Percentiles rank a stretch among this genome's conserved stretches.
phyloP scores from a whole-genome alignment of 257 asterid species.

The Thymus quinquecostatus region DNA sequence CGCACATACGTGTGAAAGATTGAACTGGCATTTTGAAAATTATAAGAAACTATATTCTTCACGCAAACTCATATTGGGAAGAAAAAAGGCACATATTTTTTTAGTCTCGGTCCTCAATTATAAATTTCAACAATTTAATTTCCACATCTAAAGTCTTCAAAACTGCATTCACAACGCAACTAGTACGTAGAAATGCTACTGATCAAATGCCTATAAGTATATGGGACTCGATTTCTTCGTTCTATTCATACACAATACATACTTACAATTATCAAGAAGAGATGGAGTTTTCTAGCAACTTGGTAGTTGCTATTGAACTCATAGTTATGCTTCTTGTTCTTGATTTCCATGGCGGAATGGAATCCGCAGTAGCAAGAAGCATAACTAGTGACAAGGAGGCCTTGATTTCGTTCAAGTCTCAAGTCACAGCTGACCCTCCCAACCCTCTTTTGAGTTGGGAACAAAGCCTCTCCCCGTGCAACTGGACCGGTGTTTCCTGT shows the following conservation, averaged over 20 bases:
- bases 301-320: background rate
- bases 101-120: no score
- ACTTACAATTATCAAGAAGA: background rate
- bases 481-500: slow-evolving; percentile 68
- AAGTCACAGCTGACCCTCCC: slow-evolving; percentile 28
- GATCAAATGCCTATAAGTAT: background rate
- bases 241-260: background rate
- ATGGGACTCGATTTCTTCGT: background rate
- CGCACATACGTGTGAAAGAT: no score
- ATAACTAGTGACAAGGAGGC: slow-evolving; percentile 52
- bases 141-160: no score
- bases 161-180: no score
- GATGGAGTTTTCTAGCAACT: background rate
- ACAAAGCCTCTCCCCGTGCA: slow-evolving; percentile 51
- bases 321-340: slow-evolving; percentile 10
- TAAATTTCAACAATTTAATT: no score
- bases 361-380: slow-evolving; percentile 34
- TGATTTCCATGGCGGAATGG: background rate
- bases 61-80: no score
- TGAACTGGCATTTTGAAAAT: no score
- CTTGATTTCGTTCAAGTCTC: slow-evolving; percentile 54
- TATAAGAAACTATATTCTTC: no score
- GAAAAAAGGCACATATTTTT: no score
- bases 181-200: no score
- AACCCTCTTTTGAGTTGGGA: slow-evolving; percentile 54